A percentile compares a stretch with the other conserved stretches of the same genome.
These are phyloP conservation scores for Polymyxa betae DNA, from an alignment of 208 protist species.

Conservation along the genomic window DNA sequence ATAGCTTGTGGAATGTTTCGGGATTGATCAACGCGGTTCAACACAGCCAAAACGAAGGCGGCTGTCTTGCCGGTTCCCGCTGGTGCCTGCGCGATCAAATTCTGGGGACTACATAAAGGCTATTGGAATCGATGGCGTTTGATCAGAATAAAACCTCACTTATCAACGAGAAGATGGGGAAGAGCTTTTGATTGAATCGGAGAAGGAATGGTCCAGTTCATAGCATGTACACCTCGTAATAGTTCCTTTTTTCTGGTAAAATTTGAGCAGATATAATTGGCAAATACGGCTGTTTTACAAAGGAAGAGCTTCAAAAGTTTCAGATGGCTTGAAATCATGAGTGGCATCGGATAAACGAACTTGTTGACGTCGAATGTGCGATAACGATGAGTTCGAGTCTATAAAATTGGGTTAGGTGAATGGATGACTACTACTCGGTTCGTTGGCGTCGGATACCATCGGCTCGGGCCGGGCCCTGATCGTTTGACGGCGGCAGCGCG, in stretches of 20 bases:
- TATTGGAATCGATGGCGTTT: neutral
- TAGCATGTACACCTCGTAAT: neutral
- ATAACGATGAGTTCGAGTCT: too few relatives aligned
- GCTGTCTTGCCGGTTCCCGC: constrained; percentile 97
- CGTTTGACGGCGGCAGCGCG: neutral
- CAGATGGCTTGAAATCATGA: neutral
- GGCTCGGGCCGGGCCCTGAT: neutral
- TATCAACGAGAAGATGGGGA: constrained; percentile 22
- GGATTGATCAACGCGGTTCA: constrained; percentile 91
- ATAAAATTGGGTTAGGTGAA: too few relatives aligned
- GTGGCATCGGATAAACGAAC: constrained; percentile 26
- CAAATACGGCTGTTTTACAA: neutral
- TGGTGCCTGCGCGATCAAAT: constrained; percentile 34
- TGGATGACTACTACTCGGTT: too few relatives aligned
- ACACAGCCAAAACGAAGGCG: constrained; percentile 94
- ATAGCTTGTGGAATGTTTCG: constrained; percentile 88
- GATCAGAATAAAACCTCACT: neutral
- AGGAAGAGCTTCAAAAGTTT: constrained; percentile 11
- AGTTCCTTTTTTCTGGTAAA: constrained; percentile 6
- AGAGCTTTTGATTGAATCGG: constrained; percentile 44
- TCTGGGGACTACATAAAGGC: constrained; percentile 34
- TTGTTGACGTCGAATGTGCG: neutral
- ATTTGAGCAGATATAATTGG: neutral
- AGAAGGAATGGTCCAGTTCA: constrained; percentile 41
- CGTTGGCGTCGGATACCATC: neutral